A percentile compares a stretch with the other conserved stretches of the same genome.
These are phyloP conservation scores for Cystofilobasidium capitatum DNA, from an alignment of 768 basidiomycete genomes.

Conservation along the genomic window DNA sequence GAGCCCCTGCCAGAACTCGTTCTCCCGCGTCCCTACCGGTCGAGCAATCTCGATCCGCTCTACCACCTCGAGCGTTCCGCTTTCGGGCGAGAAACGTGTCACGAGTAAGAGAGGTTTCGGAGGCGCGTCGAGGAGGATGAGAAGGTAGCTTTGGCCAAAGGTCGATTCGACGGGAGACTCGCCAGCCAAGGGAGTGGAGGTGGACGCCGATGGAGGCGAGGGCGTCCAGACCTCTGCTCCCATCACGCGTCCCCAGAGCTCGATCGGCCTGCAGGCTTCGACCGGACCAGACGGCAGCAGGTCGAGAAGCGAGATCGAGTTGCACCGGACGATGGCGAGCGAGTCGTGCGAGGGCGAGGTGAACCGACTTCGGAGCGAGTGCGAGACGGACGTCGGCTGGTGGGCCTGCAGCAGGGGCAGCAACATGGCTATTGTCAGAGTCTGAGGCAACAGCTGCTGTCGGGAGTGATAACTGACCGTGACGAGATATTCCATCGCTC, in stretches of 20 bases:
- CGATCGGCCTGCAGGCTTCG: constrained; percentile 8
- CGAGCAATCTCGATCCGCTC: constrained; percentile 7
- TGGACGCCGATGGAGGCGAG: background rate
- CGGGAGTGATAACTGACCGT: too few species aligned
- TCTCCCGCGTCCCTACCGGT: constrained; percentile 15
- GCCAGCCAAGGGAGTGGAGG: background rate
- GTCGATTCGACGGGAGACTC: background rate
- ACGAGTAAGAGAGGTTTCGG: constrained; percentile 17
- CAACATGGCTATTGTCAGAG: too few species aligned
- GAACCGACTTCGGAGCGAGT: constrained; percentile 43
- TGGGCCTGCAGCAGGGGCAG: constrained; percentile 39
- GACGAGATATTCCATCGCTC: too few species aligned
- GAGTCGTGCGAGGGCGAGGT: constrained; percentile 4
- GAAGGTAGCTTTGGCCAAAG: background rate
- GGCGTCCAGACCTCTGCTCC: constrained; percentile 13
- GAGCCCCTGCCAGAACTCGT: constrained; percentile 23
- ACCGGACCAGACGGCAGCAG: constrained; percentile 8
- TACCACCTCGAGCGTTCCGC: background rate
- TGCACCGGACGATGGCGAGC: constrained; percentile 13
- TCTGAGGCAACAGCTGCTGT: too few species aligned
- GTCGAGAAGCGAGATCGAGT: constrained; percentile 8
- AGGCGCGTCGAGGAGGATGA: constrained; percentile 15
- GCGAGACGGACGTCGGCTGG: constrained; percentile 59
- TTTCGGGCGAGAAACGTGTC: background rate
- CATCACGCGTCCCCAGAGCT: constrained; percentile 22